Evolutionary conservation across 2,329 filamentous ascomycete genomes (phyloP).

Genomic region (Fusarium decemcellulare): DNA sequence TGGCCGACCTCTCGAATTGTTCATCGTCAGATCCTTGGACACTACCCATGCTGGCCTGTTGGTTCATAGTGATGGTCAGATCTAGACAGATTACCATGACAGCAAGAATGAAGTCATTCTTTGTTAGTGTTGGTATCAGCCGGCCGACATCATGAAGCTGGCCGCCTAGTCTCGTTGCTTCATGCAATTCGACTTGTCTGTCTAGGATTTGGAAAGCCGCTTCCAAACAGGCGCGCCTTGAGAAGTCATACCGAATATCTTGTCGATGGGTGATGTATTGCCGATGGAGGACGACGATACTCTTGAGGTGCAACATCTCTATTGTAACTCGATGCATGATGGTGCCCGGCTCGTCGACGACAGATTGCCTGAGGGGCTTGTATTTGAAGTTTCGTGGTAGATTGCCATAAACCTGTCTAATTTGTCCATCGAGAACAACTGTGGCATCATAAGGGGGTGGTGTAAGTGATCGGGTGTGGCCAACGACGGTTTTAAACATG

Average conservation of each 20-base stretch:
- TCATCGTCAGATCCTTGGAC: accelerated
- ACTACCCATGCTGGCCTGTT: background rate
- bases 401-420: conserved; percentile 34
- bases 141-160: conserved; percentile 59
- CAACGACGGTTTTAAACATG: conserved; percentile 44
- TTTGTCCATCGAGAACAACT: conserved; percentile 37
- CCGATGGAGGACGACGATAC: conserved; percentile 51
- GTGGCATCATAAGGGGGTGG: conserved; percentile 27
- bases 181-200: conserved; percentile 49
- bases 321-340: conserved; percentile 48
- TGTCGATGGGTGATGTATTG: conserved; percentile 41
- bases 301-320: conserved; percentile 50
- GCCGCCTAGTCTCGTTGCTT: conserved; percentile 57
- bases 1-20: background rate
- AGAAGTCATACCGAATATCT: conserved; percentile 28
- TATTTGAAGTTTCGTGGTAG: conserved; percentile 46
- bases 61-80: conserved; percentile 41
- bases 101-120: conserved; percentile 66
- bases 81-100: conserved; percentile 65
- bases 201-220: conserved; percentile 46
- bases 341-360: conserved; percentile 43
- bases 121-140: conserved; percentile 60
- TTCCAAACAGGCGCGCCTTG: conserved; percentile 42
- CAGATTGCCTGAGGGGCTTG: conserved; percentile 43
- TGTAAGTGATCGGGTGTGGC: conserved; percentile 29